Percentiles rank a stretch among this genome's conserved stretches.
Evolutionary conservation across 257 asterid genomes (phyloP).

Genomic region (Solanum acaule): DNA sequence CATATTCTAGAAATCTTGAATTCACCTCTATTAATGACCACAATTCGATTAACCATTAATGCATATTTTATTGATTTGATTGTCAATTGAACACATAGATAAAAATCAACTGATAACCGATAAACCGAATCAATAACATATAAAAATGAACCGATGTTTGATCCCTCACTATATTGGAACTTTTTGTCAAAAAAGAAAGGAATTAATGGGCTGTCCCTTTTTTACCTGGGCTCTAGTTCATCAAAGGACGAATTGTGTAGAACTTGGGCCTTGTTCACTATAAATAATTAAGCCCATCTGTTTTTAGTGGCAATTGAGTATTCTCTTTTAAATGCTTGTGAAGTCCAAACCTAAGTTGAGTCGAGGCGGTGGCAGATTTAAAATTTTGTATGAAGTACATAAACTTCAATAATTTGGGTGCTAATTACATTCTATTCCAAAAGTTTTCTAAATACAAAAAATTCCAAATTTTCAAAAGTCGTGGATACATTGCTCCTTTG

Average conservation of each 20-base stretch:
- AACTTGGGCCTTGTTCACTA: neutral
- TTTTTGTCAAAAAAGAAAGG: neutral
- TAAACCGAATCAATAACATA: neutral
- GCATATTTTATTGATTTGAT: neutral
- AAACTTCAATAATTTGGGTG: neutral
- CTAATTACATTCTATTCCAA: no score
- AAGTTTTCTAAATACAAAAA: neutral
- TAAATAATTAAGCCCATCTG: neutral
- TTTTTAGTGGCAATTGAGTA: neutral
- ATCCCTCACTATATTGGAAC: neutral
- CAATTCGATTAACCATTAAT: neutral
- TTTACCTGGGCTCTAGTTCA: neutral
- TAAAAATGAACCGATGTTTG: neutral
- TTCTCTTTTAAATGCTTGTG: neutral
- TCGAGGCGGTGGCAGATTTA: neutral
- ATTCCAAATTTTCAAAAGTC: no score
- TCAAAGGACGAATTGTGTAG: neutral
- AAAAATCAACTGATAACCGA: neutral
- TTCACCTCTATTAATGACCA: neutral
- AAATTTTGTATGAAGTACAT: neutral
- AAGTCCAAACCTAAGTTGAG: neutral
- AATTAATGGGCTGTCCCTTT: neutral
- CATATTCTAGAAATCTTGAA: neutral
- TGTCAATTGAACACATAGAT: neutral
- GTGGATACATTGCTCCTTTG: neutral